These are phyloP conservation scores for Chalciporus sphaerocephalus DNA, from an alignment of 768 basidiomycete genomes.

Conservation along the genomic window DNA sequence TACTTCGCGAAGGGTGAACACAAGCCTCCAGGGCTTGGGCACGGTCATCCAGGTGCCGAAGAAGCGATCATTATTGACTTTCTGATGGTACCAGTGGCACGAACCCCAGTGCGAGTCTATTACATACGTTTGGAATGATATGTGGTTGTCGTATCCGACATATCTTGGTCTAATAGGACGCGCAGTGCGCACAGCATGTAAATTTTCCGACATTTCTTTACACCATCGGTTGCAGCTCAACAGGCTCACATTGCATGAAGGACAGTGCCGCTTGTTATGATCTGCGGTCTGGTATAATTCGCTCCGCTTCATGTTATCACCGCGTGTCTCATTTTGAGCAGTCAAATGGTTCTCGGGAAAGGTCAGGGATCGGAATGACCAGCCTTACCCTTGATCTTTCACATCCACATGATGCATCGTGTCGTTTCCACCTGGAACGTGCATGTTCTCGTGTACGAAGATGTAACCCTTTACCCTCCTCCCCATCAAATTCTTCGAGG, in stretches of 20 bases:
- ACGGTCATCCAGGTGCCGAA: neutral
- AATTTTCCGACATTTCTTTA: too few species aligned
- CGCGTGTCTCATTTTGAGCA: too few species aligned
- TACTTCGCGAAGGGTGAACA: neutral
- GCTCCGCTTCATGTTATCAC: too few species aligned
- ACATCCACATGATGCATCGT: slow-evolving; percentile 10
- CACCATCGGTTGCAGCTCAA: too few species aligned
- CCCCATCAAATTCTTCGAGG: slow-evolving; percentile 5
- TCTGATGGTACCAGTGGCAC: neutral
- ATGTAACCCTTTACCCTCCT: slow-evolving; percentile 16
- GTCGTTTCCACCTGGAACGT: slow-evolving; percentile 14
- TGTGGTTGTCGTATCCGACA: too few species aligned
- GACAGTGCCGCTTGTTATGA: too few species aligned
- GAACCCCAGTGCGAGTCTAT: neutral
- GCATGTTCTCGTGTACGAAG: neutral
- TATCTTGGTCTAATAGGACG: too few species aligned
- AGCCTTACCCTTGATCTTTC: neutral
- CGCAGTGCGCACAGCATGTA: too few species aligned
- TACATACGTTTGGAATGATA: neutral
- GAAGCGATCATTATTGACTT: neutral
- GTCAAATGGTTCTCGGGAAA: too few species aligned
- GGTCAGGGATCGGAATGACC: neutral
- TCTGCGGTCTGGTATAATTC: neutral
- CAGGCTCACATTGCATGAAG: too few species aligned
- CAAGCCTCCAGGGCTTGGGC: neutral